Evolutionary conservation across 176 grass and related monocot species (phyloP).

Genomic region (Cenchrus americanus): DNA sequence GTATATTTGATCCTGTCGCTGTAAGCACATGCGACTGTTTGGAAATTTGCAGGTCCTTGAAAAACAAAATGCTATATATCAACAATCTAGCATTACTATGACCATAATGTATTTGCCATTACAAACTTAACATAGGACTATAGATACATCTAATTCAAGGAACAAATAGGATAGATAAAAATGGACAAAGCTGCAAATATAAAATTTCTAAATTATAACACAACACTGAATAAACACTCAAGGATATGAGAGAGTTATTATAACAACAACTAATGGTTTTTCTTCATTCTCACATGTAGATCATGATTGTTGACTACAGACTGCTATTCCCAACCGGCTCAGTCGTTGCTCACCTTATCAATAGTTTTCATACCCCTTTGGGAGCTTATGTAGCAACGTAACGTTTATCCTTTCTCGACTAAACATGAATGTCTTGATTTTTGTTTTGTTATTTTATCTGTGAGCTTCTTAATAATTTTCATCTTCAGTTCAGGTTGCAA

Average conservation of each 20-base stretch:
- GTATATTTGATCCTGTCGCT: not conserved
- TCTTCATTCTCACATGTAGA: conserved; percentile 28
- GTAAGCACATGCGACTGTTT: not conserved
- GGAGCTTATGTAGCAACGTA: conserved; percentile 69
- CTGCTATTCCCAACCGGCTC: conserved; percentile 71
- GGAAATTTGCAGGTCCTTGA: not conserved
- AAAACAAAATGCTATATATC: not conserved
- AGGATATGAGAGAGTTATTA: not conserved
- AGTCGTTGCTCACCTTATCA: conserved; percentile 67
- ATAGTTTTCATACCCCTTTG: conserved; percentile 73
- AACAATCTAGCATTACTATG: not conserved
- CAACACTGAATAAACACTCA: no score
- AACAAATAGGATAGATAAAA: not conserved
- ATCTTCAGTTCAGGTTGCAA: conserved; percentile 50
- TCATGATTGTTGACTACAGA: conserved; percentile 67
- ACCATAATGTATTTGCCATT: not conserved
- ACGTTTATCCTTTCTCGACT: not conserved
- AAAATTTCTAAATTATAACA: no score
- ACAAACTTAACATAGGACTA: not conserved
- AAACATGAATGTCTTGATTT: not conserved
- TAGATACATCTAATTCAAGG: not conserved
- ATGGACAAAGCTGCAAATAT: no score
- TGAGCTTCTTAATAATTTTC: not conserved
- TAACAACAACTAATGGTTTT: not conserved
- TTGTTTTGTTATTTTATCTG: not conserved